Evolutionary conservation across 1,139 yeast genomes (phyloP).

Genomic region (Sugiyamaella novakii): DNA sequence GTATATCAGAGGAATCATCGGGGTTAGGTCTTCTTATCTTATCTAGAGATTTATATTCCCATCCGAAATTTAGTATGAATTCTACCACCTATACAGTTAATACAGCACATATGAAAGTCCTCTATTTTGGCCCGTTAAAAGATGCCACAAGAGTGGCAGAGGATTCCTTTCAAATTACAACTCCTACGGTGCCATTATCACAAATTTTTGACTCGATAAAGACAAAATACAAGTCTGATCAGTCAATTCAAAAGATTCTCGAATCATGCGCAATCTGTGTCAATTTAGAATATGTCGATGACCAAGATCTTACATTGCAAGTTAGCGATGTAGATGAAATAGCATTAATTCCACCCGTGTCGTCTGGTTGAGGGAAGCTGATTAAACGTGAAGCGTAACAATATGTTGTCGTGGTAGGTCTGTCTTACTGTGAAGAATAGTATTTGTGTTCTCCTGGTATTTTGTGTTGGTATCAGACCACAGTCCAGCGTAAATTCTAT

Average conservation of each 20-base stretch:
- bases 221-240: slow-evolving; percentile 5
- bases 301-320: slow-evolving; percentile 22
- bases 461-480: too few species aligned
- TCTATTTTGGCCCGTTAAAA: slow-evolving; percentile 31
- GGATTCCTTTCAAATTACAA: slow-evolving; percentile 7
- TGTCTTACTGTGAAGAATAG: too few species aligned
- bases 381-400: background rate
- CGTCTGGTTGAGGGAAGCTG: slow-evolving; percentile 38
- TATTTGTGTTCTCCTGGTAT: too few species aligned
- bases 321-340: slow-evolving; percentile 38
- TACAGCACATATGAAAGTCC: slow-evolving; percentile 30
- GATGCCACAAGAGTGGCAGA: slow-evolving; percentile 21
- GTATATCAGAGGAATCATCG: too few species aligned
- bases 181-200: background rate
- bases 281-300: slow-evolving; percentile 40
- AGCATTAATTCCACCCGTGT: slow-evolving; percentile 46
- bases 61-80: too few species aligned
- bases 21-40: background rate
- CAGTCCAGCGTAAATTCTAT: too few species aligned
- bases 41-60: too few species aligned
- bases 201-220: slow-evolving; percentile 1
- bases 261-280: slow-evolving; percentile 41
- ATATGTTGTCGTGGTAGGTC: too few species aligned
- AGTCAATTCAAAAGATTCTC: slow-evolving; percentile 29
- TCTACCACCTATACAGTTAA: too few species aligned